Base-by-base conservation (phyloP, 805 yeast genomes). In the Candida parachauliodes region DNA sequence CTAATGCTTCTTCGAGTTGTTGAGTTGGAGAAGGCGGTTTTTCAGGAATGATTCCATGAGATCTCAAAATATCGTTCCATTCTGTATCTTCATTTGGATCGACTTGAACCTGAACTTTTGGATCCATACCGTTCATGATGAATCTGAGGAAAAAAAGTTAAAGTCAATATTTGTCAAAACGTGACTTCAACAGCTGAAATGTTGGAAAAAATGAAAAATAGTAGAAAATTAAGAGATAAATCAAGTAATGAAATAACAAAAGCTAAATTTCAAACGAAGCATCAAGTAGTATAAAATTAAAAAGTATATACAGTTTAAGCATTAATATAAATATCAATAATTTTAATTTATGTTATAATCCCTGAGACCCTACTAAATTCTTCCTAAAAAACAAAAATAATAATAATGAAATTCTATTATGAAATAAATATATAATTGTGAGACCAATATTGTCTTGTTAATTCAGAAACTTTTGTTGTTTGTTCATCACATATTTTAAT, bases 81-180 rank as follows among this genome's bases (percentile, higher is more conserved):
- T 93, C 98, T 0, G 98, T 93, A 58, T 93, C 99, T 61, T 93
- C 99, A 44, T 76, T 77, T 24, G 96, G 97, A 61, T 93, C 89
- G 38, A 89, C 96, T 60, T 88, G 87, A 34, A 88, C 88, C 47
- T 81, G 87, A 38, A 83, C 70, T 65, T 81, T 74, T n/a, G 32
- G 29, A 23, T 79, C 46, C 35, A 32, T 32, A 5, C 33, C 33
- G 14, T 30, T 30, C 33, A 30, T 30, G 6, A 9, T 8, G 12
- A 30, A 30, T n/a, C n/a, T n/a, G n/a, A n/a, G n/a, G n/a, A n/a
- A n/a, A n/a, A n/a, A n/a, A n/a, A n/a, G n/a, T n/a, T n/a, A n/a
- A n/a, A n/a, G n/a, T n/a, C n/a, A n/a, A n/a, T n/a, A n/a, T n/a
- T n/a, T n/a, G n/a, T n/a, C n/a, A n/a, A n/a, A n/a, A n/a, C n/a